Evolutionary conservation across 371 early-diverging fungal genomes (phyloP), one percentile per base, ranked within the genome.

Genomic region (Apophysomyces sp.): DNA sequence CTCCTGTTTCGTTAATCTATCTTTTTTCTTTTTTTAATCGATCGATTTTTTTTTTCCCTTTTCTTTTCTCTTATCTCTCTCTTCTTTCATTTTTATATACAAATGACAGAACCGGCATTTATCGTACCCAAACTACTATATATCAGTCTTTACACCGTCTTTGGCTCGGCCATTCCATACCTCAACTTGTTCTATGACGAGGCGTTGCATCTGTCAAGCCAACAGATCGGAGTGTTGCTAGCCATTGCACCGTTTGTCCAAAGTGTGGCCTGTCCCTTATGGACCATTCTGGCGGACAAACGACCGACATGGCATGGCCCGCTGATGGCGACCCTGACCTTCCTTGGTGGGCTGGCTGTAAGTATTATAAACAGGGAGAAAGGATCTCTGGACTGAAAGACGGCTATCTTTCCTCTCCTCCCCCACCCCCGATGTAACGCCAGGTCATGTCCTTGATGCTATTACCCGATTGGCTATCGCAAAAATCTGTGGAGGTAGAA

Each of bases 221-320:
- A 73, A 44, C 80, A 80, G 57, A 77, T 80, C 16, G 80, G 80
- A 0, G 28, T 77, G 39, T 65, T 75, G 2, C 60, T 80, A 4
- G 80, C 80, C 36, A 77, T 80, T 55, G 80, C 80, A 4, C 80
- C 80, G 1, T 80, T 80, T 58, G 65, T 80, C 36, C 77, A 80
- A 40, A 75, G 77, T 3, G 39, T 71, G n/a, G 72, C 80, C 13
- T 80, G 80, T 37, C 80, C 80, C 9, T 16, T 80, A 3, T 80
- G 80, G 80, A 73, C 72, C 1, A 57, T 56, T 44, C 31, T 73
- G 2, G 80, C 76, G 0, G 80, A 80, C 44, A 75, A 75, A 57
- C 66, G 63, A 28, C 77, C 80, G 7, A 53, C 49, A 3, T 63
- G 66, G 34, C 80, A 80, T 32, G 80, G 77, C 12, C 11, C 57